phyloP scores from a whole-genome alignment of 768 basidiomycete genomes.

The Tylopilus sp. region DNA sequence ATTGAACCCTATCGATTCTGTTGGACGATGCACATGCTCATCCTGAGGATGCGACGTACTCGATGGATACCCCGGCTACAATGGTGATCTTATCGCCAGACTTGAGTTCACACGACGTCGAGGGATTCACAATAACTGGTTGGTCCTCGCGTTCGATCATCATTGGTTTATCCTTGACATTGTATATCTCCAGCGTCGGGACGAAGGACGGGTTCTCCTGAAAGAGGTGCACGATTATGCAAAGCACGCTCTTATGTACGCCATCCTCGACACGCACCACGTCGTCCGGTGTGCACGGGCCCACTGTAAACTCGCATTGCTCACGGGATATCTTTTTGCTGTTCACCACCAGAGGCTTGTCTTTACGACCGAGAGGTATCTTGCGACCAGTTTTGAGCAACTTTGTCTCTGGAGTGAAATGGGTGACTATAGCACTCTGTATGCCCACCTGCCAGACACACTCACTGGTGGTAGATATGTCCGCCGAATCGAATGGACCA shows the following conservation, averaged over 20 bases:
- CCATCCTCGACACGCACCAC: constrained; percentile 43
- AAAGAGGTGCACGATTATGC: not conserved
- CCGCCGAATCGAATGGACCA: constrained; percentile 51
- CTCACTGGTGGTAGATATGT: constrained; percentile 41
- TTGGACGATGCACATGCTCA: not conserved
- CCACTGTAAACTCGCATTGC: constrained; percentile 59
- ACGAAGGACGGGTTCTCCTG: constrained; percentile 48
- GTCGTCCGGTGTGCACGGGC: constrained; percentile 46
- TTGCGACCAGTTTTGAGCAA: constrained; percentile 57
- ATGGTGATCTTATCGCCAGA: constrained; percentile 54
- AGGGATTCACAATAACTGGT: constrained; percentile 34
- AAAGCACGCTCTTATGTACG: not conserved
- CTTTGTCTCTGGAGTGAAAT: constrained; percentile 42
- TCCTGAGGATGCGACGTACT: constrained; percentile 36
- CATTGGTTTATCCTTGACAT: constrained; percentile 46
- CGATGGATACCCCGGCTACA: constrained; percentile 39
- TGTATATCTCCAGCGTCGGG: constrained; percentile 48
- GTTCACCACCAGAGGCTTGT: constrained; percentile 46
- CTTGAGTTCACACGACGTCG: constrained; percentile 40
- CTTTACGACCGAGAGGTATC: constrained; percentile 59
- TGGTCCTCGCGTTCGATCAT: constrained; percentile 37
- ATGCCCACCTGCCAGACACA: too few species aligned
- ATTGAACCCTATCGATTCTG: constrained; percentile 39
- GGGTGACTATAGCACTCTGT: not conserved
- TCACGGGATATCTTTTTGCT: constrained; percentile 63